phyloP scores from a whole-genome alignment of 257 asterid genomes.

The Eustoma russellianum region DNA sequence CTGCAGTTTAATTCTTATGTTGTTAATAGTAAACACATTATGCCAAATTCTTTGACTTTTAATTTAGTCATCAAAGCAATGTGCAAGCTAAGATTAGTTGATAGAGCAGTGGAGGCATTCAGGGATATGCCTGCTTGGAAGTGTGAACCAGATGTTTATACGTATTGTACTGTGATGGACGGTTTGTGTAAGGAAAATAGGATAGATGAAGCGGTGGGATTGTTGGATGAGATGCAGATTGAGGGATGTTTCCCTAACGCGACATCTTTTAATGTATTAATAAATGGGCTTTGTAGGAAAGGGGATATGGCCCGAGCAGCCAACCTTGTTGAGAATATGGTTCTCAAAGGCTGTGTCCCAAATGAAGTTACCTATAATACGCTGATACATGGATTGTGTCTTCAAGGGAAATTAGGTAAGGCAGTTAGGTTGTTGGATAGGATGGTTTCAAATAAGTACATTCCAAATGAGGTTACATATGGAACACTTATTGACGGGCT shows the following conservation, averaged over 20 bases:
- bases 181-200: slow-evolving; percentile 80
- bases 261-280: slow-evolving; percentile 62
- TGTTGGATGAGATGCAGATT: slow-evolving; percentile 93
- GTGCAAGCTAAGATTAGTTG: slow-evolving; percentile 48
- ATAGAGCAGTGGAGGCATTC: slow-evolving; percentile 51
- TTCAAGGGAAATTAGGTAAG: slow-evolving; percentile 75
- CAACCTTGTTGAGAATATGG: slow-evolving; percentile 78
- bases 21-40: slow-evolving; percentile 25
- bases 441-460: slow-evolving; percentile 56
- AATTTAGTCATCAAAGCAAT: slow-evolving; percentile 71
- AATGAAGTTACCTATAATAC: slow-evolving; percentile 91
- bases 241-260: slow-evolving; percentile 70
- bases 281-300: slow-evolving; percentile 76
- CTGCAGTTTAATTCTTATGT: slow-evolving; percentile 58
- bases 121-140: slow-evolving; percentile 55
- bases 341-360: slow-evolving; percentile 81
- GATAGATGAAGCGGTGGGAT: slow-evolving; percentile 74
- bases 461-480: slow-evolving; percentile 67
- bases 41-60: slow-evolving; percentile 60
- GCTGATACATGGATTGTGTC: slow-evolving; percentile 78
- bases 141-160: slow-evolving; percentile 62
- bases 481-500: slow-evolving; percentile 81
- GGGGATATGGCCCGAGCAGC: slow-evolving; percentile 77
- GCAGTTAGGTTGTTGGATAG: slow-evolving; percentile 57
- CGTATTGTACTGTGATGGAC: slow-evolving; percentile 92